Evolutionary conservation across 2,329 filamentous ascomycete genomes (phyloP), one percentile per base, ranked within the genome.

Genomic region (Knufia petricola): DNA sequence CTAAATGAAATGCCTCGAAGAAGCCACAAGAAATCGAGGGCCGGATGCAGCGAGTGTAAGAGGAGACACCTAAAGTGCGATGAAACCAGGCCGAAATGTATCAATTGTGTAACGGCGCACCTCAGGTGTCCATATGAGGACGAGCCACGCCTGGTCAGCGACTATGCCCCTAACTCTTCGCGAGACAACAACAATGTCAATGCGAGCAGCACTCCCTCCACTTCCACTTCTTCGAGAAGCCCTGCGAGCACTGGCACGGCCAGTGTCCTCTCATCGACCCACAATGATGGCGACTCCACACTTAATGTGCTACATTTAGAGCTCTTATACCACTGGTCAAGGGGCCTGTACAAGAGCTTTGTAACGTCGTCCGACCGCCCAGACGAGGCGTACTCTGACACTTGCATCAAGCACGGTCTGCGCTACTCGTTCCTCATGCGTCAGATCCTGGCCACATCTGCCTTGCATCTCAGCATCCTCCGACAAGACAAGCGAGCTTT

Each of bases 41-140:
- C 62, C 50, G 66, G 65, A 20, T 68, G 66, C 41, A 26, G 57
- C 6, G 59, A 65, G 52, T 68, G 65, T 49, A 68, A 68, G 51
- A 59, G 59, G 20, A 60, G 65, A 7, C 65, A 67, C 50, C 58
- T 67, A 38, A 67, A 66, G 63, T 66, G 64, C 38, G 64, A 66
- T 46, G 64, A 65, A 46, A 56, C 44, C 31, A 56, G 58, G 10
- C 64, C 63, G 7, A 52, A 58, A 44, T 66, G 63, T 43, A 58
- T 60, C 40, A 64, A 65, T 46, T 66, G 64, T 49, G 53, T 43
- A 9, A 53, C 54, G 12, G 58, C 56, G 3, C 42, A 56, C n/a
- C 20, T 54, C 3, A 43, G 41, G 47, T 57, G 56, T 39, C 51
- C 47, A 4, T 59, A 46, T 30, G 44, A 48, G 26, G 15, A 15